Percentiles rank a stretch among this genome's conserved stretches.
phyloP scores from a whole-genome alignment of 768 basidiomycete species.

The Inosperma sp. region DNA sequence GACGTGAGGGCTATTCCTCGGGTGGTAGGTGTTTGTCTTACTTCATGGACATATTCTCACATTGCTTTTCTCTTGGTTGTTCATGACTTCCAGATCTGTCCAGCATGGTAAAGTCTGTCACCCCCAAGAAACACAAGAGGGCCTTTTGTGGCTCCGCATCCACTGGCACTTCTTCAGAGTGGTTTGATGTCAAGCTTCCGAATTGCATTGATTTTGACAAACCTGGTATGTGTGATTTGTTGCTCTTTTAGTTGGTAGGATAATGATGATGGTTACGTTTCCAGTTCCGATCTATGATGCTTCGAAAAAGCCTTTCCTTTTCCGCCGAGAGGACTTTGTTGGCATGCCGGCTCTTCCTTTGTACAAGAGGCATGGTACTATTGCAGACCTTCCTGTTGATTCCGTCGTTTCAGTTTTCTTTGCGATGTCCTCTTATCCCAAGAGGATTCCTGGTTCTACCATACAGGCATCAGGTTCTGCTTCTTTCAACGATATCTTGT shows the following conservation, averaged over 20 bases:
- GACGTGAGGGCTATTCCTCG: not conserved
- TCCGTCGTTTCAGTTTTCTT: not conserved
- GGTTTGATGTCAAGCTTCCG: not conserved
- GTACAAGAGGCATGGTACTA: not conserved
- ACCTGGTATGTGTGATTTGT: not conserved
- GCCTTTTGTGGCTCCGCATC: not conserved
- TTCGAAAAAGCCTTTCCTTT: not conserved
- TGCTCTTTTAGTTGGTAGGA: not conserved
- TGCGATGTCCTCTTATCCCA: constrained; percentile 4
- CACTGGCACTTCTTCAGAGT: not conserved
- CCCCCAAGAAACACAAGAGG: not conserved
- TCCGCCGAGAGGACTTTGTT: not conserved
- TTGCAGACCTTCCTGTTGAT: not conserved
- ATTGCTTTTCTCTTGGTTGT: not conserved
- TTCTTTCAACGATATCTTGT: not conserved
- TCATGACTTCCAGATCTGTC: not conserved
- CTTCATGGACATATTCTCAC: not conserved
- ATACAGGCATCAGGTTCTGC: not conserved
- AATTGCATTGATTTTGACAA: constrained; percentile 4
- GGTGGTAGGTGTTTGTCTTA: not conserved
- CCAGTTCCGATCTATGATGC: constrained; percentile 4
- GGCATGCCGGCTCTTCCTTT: not conserved
- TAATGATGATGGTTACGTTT: not conserved
- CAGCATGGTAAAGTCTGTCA: not conserved
- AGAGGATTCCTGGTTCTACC: not conserved